Evolutionary conservation across 1,139 yeast species (phyloP).

Genomic region (Yamadazyma atmosphaerica): DNA sequence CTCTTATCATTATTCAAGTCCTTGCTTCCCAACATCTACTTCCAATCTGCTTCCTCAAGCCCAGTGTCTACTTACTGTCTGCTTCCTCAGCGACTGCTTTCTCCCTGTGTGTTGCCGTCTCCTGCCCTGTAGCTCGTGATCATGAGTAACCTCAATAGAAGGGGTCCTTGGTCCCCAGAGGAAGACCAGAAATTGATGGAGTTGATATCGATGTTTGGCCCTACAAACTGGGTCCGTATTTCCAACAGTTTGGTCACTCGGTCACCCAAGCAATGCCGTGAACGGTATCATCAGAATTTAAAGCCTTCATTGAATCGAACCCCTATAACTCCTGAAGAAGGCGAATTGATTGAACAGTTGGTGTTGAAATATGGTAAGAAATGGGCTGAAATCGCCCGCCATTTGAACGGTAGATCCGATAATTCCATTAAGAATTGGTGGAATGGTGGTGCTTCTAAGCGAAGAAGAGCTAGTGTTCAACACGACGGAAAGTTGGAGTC

Average conservation of each 20-base stretch:
- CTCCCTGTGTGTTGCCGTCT: too few species aligned
- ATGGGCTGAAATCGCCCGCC: conserved; percentile 95
- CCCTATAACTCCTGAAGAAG: conserved; percentile 86
- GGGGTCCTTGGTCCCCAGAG: conserved; percentile 91
- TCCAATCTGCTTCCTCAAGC: too few species aligned
- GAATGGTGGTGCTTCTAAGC: conserved; percentile 88
- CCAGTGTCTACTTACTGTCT: too few species aligned
- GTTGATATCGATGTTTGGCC: conserved; percentile 72
- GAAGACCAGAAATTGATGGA: conserved; percentile 77
- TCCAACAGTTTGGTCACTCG: conserved; percentile 72
- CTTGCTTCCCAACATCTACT: too few species aligned
- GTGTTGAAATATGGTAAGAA: conserved; percentile 82
- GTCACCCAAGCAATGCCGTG: conserved; percentile 91
- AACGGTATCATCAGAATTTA: conserved; percentile 87
- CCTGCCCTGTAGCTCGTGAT: too few species aligned
- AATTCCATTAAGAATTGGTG: conserved; percentile 96
- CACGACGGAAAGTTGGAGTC: conserved; percentile 7
- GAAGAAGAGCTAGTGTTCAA: conserved; percentile 52
- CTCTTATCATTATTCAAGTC: too few species aligned
- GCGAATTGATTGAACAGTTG: conserved; percentile 73
- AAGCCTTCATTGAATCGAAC: conserved; percentile 80
- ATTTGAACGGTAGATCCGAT: conserved; percentile 81
- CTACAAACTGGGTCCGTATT: conserved; percentile 87
- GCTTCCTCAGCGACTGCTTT: too few species aligned
- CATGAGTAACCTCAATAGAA: conserved; percentile 23